Conservation (phyloP, 352 stramenopile genomes). For the Globisporangium heterothallicum region DNA sequence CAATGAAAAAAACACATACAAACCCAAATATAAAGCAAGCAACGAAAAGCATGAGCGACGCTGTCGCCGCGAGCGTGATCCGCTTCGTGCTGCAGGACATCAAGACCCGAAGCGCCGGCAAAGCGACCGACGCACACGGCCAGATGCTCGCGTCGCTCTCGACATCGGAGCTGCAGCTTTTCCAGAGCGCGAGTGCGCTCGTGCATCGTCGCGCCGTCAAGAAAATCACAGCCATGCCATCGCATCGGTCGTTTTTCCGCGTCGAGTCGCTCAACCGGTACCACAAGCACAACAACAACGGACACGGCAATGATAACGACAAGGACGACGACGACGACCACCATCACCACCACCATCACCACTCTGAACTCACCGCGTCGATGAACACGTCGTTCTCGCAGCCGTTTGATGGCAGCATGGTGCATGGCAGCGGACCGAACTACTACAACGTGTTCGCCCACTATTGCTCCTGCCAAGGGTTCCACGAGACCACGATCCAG, state of each 20-base stretch:
- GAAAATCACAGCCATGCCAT: constrained; percentile 42
- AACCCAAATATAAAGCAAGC: too few species aligned
- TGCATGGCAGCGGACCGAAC: constrained; percentile 34
- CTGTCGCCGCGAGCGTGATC: constrained; percentile 31
- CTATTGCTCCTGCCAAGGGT: constrained; percentile 57
- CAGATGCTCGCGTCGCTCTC: constrained; percentile 42
- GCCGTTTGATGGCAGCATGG: constrained; percentile 36
- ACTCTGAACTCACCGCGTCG: too few species aligned
- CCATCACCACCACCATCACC: too few species aligned
- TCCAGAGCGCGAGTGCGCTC: constrained; percentile 53
- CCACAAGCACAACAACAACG: constrained; percentile 11
- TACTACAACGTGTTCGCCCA: constrained; percentile 76
- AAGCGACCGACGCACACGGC: constrained; percentile 26
- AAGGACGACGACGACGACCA: too few species aligned
- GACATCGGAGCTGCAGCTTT: constrained; percentile 30
- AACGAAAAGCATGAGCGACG: constrained; percentile 1
- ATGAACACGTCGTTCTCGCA: too few species aligned
- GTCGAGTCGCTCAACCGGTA: constrained; percentile 66
- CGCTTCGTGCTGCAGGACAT: constrained; percentile 35
- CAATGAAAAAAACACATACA: too few species aligned
- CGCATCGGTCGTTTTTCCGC: constrained; percentile 48
- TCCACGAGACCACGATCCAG: constrained; percentile 34
- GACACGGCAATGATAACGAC: too few species aligned
- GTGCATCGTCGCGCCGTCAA: constrained; percentile 38
- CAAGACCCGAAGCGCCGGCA: constrained; percentile 17